phyloP scores from a whole-genome alignment of 306 rosid genomes.

The Fagus crenata region DNA sequence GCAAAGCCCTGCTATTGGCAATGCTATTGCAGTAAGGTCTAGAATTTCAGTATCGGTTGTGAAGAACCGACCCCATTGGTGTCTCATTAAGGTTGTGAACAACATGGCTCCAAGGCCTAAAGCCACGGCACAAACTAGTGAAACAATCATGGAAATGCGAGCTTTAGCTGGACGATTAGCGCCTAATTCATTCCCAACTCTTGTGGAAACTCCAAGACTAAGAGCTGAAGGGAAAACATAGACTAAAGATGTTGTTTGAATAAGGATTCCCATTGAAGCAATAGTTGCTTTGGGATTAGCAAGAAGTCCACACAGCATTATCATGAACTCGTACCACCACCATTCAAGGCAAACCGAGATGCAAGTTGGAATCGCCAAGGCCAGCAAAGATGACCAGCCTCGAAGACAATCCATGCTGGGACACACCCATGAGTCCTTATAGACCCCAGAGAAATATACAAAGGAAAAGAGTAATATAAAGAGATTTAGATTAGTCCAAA shows the following conservation, averaged over 20 bases:
- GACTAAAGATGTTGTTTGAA: conserved; percentile 80
- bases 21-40: conserved; percentile 64
- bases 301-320: conserved; percentile 75
- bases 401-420: conserved; percentile 67
- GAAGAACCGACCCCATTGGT: conserved; percentile 79
- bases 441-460: conserved; percentile 66
- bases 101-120: conserved; percentile 68
- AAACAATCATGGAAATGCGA: conserved; percentile 70
- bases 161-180: conserved; percentile 78
- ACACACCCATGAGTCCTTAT: conserved; percentile 82
- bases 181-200: conserved; percentile 78
- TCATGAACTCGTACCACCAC: conserved; percentile 99
- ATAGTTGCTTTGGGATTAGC: conserved; percentile 77
- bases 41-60: conserved; percentile 63
- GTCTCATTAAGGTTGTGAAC: conserved; percentile 69
- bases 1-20: conserved; percentile 81
- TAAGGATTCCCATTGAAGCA: conserved; percentile 89
- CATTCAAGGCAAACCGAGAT: conserved; percentile 91
- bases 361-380: conserved; percentile 80
- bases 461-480: conserved; percentile 58
- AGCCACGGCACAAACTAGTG: conserved; percentile 50
- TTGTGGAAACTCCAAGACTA: conserved; percentile 80
- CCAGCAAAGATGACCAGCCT: conserved; percentile 75
- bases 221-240: conserved; percentile 88
- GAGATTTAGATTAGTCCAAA: conserved; percentile 66